Evolutionary conservation across 768 basidiomycete species (phyloP), one percentile per base, ranked within the genome.

Genomic region (Panellus pusillus): DNA sequence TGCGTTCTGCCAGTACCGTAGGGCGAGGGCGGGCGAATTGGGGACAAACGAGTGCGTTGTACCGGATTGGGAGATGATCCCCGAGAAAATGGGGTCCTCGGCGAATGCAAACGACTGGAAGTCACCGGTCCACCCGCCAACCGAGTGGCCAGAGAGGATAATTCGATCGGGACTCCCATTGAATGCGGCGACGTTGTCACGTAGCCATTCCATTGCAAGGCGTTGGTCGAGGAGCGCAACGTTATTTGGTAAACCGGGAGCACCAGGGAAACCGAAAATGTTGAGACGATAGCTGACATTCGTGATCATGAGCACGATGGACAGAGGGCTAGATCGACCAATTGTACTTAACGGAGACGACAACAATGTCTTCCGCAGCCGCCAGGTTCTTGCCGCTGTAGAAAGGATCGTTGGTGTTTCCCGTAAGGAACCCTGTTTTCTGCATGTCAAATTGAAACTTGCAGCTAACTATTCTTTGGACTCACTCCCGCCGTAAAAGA

Each of bases 401-500:
- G 45, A 54, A 47, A 29, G 52, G 38, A 31, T 47, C 47, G 40
- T 54, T 54, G 31, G 52, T 54, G n/a, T 38, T 44, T 14, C 52
- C 52, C 6, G 47, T 41, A 28, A 39, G 31, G 39, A 54, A 54
- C 11, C 52, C 52, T 54, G 29, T 45, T 52, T 13, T 20, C 27
- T 11, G 15, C 17, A 27, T 47, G 28, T 54, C 38, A 52, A 15
- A 18, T 24, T 19, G 31, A 27, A 19, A 41, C 29, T 42, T 50
- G 5, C 19, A 18, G 27, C 19, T 24, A 44, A 44, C 28, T 27
- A n/a, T 18, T 27, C 14, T 18, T 32, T 32, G 32, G 18, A 37
- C 52, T 9, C 52, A 54, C 52, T 41, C 41, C 52, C 52, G 28
- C 52, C 52, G 29, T 54, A 47, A 36, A 54, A 54, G 45, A 54